phyloP scores from a whole-genome alignment of 2,329 filamentous ascomycete genomes.

The Fusarium sp. region DNA sequence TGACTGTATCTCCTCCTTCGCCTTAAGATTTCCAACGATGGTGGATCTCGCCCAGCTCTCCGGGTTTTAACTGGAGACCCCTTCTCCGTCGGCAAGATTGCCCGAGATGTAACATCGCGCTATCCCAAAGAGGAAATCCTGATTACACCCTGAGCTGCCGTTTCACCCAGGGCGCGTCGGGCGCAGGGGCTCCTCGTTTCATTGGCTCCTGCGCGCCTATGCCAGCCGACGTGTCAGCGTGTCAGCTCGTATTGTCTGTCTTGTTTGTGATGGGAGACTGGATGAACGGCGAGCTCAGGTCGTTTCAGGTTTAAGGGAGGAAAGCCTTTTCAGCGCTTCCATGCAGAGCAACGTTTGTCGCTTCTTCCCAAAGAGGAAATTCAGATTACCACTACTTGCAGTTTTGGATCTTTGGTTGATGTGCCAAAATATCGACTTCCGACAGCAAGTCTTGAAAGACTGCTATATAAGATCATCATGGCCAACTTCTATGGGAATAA shows the following conservation, averaged over 20 bases:
- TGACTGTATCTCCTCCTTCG: not conserved
- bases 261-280: too few relatives aligned
- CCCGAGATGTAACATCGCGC: not conserved
- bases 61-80: not conserved
- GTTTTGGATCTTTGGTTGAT: slow-evolving; percentile 1
- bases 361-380: slow-evolving; percentile 23
- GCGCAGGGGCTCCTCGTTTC: not conserved
- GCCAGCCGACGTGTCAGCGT: too few relatives aligned
- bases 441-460: not conserved
- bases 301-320: too few relatives aligned
- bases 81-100: too few relatives aligned
- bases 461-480: not conserved
- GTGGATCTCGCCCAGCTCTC: not conserved
- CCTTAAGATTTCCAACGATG: too few relatives aligned
- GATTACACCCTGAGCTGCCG: not conserved
- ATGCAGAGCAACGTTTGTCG: not conserved
- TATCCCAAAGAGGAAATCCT: slow-evolving; percentile 3
- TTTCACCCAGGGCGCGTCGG: not conserved
- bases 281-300: too few relatives aligned
- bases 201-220: not conserved
- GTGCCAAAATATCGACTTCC: not conserved
- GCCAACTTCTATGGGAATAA: not conserved
- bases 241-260: too few relatives aligned
- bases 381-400: slow-evolving; percentile 12
- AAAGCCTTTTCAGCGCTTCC: too few relatives aligned